Evolutionary conservation across 768 basidiomycete species (phyloP).

Genomic region (Lactarius evosmus): DNA sequence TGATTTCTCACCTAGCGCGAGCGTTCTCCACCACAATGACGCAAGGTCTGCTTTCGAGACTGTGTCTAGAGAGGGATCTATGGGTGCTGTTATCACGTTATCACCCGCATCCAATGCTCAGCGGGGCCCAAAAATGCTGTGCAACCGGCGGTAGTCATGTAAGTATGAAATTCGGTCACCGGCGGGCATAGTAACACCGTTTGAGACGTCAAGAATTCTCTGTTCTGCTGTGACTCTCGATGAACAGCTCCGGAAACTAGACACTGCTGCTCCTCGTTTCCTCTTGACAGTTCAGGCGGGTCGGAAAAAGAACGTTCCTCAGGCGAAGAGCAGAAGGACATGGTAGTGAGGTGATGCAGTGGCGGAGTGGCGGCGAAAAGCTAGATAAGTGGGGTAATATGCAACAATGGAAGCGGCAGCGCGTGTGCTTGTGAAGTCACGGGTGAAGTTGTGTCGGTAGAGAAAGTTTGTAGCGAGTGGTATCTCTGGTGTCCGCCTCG

Average conservation of each 20-base stretch:
- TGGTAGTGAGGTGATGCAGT: not conserved
- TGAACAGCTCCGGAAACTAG: not conserved
- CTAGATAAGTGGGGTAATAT: not conserved
- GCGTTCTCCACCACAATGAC: not conserved
- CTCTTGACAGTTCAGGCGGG: not conserved
- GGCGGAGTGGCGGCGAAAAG: not conserved
- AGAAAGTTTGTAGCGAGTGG: not conserved
- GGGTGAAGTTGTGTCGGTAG: not conserved
- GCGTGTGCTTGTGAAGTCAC: not conserved
- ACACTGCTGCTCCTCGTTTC: not conserved
- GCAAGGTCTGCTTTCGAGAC: constrained; percentile 1
- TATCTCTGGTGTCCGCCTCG: not conserved
- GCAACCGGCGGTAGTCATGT: not conserved
- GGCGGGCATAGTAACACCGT: not conserved
- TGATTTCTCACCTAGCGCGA: not conserved
- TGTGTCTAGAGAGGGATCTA: not conserved
- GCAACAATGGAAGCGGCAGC: not conserved
- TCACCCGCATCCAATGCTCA: not conserved
- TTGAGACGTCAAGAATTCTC: too few relatives aligned
- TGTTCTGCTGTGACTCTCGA: too few relatives aligned
- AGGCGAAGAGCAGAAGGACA: not conserved
- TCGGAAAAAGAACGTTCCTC: not conserved
- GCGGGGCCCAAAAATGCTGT: not conserved
- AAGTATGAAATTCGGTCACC: not conserved
- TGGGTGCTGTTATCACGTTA: constrained; percentile 10